A percentile compares a stretch with the other conserved stretches of the same genome.
Conservation (phyloP, 75 land plant species). For the Larix kaempferi region DNA sequence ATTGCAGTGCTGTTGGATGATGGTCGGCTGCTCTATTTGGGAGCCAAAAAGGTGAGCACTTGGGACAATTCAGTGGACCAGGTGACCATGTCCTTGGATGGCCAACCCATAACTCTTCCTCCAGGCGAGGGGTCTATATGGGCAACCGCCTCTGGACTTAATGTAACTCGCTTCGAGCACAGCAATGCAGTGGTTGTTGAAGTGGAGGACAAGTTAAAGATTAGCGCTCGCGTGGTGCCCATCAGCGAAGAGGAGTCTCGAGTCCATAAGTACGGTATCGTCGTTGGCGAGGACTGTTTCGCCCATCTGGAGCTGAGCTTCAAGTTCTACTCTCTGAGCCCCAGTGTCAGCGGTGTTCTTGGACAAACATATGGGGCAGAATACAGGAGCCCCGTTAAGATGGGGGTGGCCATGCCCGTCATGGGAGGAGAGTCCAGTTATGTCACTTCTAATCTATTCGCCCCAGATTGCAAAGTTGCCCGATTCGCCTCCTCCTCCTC, state of each 20-base stretch:
- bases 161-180: conserved; percentile 3
- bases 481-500: conserved; percentile 12
- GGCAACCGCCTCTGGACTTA: conserved; percentile 8
- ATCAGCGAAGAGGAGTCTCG: conserved; percentile 25
- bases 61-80: conserved; percentile 19
- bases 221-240: conserved; percentile 21
- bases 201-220: conserved; percentile 11
- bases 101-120: background rate
- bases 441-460: conserved; percentile 26
- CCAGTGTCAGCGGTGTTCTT: conserved; percentile 54
- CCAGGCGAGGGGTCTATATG: conserved; percentile 1
- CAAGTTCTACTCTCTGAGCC: conserved; percentile 52
- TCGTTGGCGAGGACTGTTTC: conserved; percentile 19
- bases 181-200: conserved; percentile 7
- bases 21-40: conserved; percentile 16
- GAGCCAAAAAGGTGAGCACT: conserved; percentile 10
- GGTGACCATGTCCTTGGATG: conserved; percentile 10
- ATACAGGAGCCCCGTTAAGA: conserved; percentile 53
- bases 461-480: conserved; percentile 46
- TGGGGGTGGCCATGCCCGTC: conserved; percentile 59
- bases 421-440: conserved; percentile 64
- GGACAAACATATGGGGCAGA: conserved; percentile 65
- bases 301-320: conserved; percentile 38
- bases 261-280: conserved; percentile 19
- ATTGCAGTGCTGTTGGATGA: conserved; percentile 18